Evolutionary conservation across 1,139 yeast species (phyloP).

Genomic region (Pichia kudriavzevii): DNA sequence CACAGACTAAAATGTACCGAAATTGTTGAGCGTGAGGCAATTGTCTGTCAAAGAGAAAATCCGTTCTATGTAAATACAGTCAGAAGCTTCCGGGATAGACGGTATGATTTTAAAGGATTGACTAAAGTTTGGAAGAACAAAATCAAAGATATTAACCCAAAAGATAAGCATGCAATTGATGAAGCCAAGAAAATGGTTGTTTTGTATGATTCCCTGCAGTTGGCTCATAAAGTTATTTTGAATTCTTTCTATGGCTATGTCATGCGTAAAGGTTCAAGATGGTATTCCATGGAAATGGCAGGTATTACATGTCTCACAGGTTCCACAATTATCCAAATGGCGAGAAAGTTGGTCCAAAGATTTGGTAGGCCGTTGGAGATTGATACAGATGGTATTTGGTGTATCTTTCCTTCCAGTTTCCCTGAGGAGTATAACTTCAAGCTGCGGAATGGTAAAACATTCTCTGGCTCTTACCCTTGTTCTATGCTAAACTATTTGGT

Average conservation of each 20-base stretch:
- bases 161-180: constrained; percentile 55
- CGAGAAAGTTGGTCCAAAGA: constrained; percentile 85
- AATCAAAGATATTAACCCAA: constrained; percentile 44
- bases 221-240: constrained; percentile 94
- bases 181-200: constrained; percentile 94
- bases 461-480: constrained; percentile 85
- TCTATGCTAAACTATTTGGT: constrained; percentile 93
- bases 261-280: constrained; percentile 97
- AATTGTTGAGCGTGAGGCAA: constrained; percentile 83
- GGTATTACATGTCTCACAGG: constrained; percentile 98
- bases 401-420: constrained; percentile 86
- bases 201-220: constrained; percentile 86
- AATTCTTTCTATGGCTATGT: constrained; percentile 98
- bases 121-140: constrained; percentile 95
- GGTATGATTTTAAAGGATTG: constrained; percentile 90
- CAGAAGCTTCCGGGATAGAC: constrained; percentile 86
- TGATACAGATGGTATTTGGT: constrained; percentile 99
- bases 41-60: constrained; percentile 94
- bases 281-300: constrained; percentile 99
- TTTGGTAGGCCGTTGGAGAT: constrained; percentile 92
- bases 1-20: constrained; percentile 76
- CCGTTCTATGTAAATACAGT: constrained; percentile 97
- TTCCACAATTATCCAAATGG: constrained; percentile 96
- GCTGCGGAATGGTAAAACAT: constrained; percentile 68
- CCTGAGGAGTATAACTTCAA: constrained; percentile 81